phyloP scores from a whole-genome alignment of 2,329 filamentous ascomycete genomes.

The Penicillium griseofulvum region DNA sequence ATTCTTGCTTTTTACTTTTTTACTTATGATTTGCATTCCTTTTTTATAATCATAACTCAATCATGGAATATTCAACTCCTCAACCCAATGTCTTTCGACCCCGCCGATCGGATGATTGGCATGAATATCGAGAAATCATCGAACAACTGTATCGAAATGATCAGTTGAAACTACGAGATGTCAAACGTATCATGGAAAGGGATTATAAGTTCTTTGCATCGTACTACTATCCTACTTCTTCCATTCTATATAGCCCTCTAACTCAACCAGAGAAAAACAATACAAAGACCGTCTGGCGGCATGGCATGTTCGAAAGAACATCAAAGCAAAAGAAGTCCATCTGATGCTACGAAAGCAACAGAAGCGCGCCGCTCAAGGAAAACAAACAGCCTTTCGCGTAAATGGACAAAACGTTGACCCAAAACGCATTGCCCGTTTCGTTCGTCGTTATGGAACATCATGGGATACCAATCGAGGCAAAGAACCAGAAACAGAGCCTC shows the following conservation, averaged over 20 bases:
- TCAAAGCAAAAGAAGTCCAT: constrained; percentile 39
- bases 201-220: constrained; percentile 38
- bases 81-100: constrained; percentile 30
- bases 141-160: constrained; percentile 37
- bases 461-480: constrained; percentile 26
- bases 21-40: constrained; percentile 7
- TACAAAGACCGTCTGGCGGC: constrained; percentile 40
- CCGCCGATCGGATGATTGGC: constrained; percentile 39
- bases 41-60: too few relatives aligned
- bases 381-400: constrained; percentile 37
- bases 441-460: constrained; percentile 31
- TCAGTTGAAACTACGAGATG: constrained; percentile 37
- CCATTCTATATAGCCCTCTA: constrained; percentile 1
- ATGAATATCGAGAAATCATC: constrained; percentile 35
- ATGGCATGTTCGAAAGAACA: constrained; percentile 40
- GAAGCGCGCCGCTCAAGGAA: constrained; percentile 38
- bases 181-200: constrained; percentile 38
- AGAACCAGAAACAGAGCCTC: constrained; percentile 16
- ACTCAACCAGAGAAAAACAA: constrained; percentile 35
- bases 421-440: constrained; percentile 36
- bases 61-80: constrained; percentile 13
- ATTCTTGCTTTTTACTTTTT: neutral
- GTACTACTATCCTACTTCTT: constrained; percentile 25
- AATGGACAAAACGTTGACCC: constrained; percentile 35
- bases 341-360: constrained; percentile 40